Base-by-base conservation (phyloP, 1,284 basidiomycete species). In the Moesziomyces sp. region DNA sequence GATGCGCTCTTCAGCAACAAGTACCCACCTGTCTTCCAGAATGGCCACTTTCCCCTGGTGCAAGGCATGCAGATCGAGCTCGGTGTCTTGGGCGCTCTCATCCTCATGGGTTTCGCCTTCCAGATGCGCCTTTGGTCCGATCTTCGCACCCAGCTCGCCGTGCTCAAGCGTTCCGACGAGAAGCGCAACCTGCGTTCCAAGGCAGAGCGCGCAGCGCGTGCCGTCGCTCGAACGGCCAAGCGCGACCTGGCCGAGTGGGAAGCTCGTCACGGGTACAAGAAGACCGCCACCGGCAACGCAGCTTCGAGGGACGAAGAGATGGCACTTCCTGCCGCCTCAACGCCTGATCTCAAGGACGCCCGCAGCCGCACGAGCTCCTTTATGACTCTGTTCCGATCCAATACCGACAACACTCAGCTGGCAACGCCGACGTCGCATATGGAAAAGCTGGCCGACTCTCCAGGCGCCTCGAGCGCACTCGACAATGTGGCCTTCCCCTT, bases 61-160 rank as follows among this genome's bases (percentile, higher is more conserved):
- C 93, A 94, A 82, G 91, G 90, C 9, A 97, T 96, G 92, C 88
- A 93, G 83, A 94, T 97, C 75, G 94, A 97, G 83, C 88, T 98
- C 28, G 94, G 94, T 45, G 89, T 97, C 65, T 89, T 92, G 63
- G 88, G 92, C 19, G 88, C 92, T 6, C 87, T 95, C 42, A 85
- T 86, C 28, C 52, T 72, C 80, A 86, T 76, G 89, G 93, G 93
- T 51, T 89, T 90, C 19, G 93, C 94, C 3, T 91, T 97, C 47
- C 95, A 98, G 85, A 88, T 95, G 81, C 91, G 92, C 58, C 68
- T 81, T 40, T 84, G 77, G 70, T 74, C 73, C 28, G 89, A 96
- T 65, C 88, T 95, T 64, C 88, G 89, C 63, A 87, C 92, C 44
- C 89, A 96, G 24, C 90, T 92, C 78, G 88, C 88, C 65, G 92